Base-by-base conservation (phyloP, 176 grass and related monocot species). In the Coix lacrymajobi region DNA sequence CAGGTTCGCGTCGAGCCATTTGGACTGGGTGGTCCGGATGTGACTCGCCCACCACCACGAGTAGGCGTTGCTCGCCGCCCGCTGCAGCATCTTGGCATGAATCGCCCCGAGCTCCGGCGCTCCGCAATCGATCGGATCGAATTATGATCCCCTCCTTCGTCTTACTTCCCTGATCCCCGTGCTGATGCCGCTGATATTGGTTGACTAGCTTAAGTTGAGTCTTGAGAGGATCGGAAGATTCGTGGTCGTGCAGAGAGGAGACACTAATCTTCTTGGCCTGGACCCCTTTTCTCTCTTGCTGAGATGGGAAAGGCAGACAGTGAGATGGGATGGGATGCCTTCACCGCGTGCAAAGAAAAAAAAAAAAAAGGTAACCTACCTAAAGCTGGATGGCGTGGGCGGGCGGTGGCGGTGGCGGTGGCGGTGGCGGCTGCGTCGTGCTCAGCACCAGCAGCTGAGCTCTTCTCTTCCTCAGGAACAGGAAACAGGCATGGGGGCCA, bases 1-100 rank as follows among this genome's bases (percentile, higher is more conserved):
- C 44, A 94, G 89, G 83, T 94, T 89, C 1, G 87, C 76, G 60
- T 94, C 92, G 32, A 94, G 92, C 92, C 92, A 94, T 87, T 94
- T 94, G 37, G 92, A 94, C 66, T 94, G 92, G 82, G 78, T 94
- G 38, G 87, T 92, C 66, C 92, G 85, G 87, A 94, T 94, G 52
- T 91, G 89, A 70, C 92, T 94, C 49, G 92, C 92, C 92, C 92
- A 94, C 92, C 92, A 94, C 89, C 92, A 94, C 22, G 92, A 94
- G 86, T 94, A 94, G 28, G 92, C 92, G 71, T 91, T 94, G 86
- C 89, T 94, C 66, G 89, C 92, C 80, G 84, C 92, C 76, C 92
- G 83, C 83, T 94, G 92, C 84, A 94, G 82, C 92, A 94, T 94
- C 77, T 57, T 57, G 52, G 11, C 52, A 57, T 57, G 52, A 57